These are phyloP conservation scores for Sporothrix phasma DNA, from an alignment of 2,329 filamentous ascomycete species.

Conservation along the genomic window DNA sequence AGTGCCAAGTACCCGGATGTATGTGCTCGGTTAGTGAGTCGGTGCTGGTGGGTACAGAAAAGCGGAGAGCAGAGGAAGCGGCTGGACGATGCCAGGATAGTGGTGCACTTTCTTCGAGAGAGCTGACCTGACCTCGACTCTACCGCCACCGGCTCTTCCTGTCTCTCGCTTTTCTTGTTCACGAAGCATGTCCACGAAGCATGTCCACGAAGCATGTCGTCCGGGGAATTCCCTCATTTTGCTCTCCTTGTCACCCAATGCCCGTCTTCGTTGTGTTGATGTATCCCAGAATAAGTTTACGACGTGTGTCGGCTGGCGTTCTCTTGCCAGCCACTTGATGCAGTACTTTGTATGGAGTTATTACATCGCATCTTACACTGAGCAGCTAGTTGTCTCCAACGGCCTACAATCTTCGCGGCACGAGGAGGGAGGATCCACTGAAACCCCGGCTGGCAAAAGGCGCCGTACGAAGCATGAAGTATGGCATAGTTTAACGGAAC, in stretches of 20 bases:
- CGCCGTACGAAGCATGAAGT: neutral
- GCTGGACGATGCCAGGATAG: neutral
- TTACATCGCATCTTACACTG: no score
- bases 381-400: neutral
- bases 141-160: neutral
- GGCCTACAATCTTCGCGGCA: neutral
- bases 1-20: neutral
- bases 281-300: no score
- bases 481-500: no score
- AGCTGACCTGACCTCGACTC: neutral
- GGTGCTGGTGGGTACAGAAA: neutral
- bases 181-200: no score
- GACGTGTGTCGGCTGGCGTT: no score
- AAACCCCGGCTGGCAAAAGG: neutral
- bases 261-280: no score
- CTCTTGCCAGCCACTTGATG: no score
- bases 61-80: neutral
- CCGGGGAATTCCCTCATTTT: no score
- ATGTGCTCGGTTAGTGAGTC: neutral
- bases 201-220: no score
- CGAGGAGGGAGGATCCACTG: neutral
- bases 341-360: no score
- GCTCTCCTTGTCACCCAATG: no score
- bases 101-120: neutral
- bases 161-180: neutral